phyloP scores from a whole-genome alignment of 2,329 filamentous ascomycete species.

The Neurospora sp. region DNA sequence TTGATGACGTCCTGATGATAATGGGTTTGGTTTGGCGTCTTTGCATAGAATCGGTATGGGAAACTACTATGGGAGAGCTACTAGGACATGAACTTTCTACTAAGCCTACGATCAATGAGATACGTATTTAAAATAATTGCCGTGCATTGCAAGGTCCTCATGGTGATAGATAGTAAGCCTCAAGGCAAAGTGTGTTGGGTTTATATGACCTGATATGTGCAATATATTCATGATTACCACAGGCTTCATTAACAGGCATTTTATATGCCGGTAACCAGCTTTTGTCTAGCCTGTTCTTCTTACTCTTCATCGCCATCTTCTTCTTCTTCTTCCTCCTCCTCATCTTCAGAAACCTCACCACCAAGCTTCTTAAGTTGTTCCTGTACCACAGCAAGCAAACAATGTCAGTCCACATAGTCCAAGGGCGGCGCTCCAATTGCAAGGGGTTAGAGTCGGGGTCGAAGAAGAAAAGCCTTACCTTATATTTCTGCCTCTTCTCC shows the following conservation, averaged over 20 bases:
- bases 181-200: background rate
- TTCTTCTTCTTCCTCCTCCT: conserved; percentile 53
- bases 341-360: conserved; percentile 65
- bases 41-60: background rate
- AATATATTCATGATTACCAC: background rate
- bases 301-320: conserved; percentile 42
- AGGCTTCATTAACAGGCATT: background rate
- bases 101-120: background rate
- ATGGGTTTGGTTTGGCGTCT: background rate
- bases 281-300: conserved; percentile 7
- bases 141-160: background rate
- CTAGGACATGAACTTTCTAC: background rate
- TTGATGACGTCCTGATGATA: background rate
- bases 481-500: conserved; percentile 66
- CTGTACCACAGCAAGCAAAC: conserved; percentile 23
- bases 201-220: background rate
- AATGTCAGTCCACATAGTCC: conserved; percentile 2
- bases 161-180: too few species aligned
- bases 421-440: too few species aligned
- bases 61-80: background rate
- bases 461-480: conserved; percentile 36
- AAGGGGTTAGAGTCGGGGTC: too few species aligned
- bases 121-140: background rate
- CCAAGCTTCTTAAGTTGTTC: conserved; percentile 56
- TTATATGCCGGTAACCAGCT: background rate